Conservation (phyloP, 2,329 filamentous ascomycete genomes). For the Aspergillus luchuensis region DNA sequence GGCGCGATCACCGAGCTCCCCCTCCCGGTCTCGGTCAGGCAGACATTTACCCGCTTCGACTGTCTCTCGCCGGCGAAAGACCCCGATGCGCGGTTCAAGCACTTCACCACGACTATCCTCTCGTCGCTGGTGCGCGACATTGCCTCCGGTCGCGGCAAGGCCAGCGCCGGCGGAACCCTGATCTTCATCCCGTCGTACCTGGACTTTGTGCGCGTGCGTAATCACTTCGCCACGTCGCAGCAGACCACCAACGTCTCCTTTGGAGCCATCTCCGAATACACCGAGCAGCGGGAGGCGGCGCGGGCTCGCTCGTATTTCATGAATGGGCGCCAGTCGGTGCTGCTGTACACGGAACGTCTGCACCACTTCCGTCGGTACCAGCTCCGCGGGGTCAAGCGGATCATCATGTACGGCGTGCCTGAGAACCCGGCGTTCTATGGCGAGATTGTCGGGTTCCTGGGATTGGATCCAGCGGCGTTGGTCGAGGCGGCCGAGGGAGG, state of each 20-base stretch:
- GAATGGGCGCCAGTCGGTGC: conserved; percentile 74
- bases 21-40: conserved; percentile 65
- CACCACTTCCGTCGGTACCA: conserved; percentile 93
- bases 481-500: conserved; percentile 59
- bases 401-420: conserved; percentile 89
- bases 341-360: conserved; percentile 92
- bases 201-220: conserved; percentile 90
- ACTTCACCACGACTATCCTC: conserved; percentile 81
- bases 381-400: conserved; percentile 75
- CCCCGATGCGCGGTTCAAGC: conserved; percentile 85
- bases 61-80: conserved; percentile 70
- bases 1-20: conserved; percentile 74
- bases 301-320: conserved; percentile 86
- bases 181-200: conserved; percentile 92
- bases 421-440: conserved; percentile 69
- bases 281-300: conserved; percentile 73
- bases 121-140: conserved; percentile 70
- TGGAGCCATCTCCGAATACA: conserved; percentile 87
- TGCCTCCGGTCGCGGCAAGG: conserved; percentile 41
- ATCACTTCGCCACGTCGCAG: conserved; percentile 77
- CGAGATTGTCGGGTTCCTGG: conserved; percentile 47
- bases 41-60: conserved; percentile 89
- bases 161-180: conserved; percentile 69
- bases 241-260: conserved; percentile 65
- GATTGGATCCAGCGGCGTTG: conserved; percentile 50